Base-by-base conservation (phyloP, 768 basidiomycete genomes). In the Pisolithus tinctorius region DNA sequence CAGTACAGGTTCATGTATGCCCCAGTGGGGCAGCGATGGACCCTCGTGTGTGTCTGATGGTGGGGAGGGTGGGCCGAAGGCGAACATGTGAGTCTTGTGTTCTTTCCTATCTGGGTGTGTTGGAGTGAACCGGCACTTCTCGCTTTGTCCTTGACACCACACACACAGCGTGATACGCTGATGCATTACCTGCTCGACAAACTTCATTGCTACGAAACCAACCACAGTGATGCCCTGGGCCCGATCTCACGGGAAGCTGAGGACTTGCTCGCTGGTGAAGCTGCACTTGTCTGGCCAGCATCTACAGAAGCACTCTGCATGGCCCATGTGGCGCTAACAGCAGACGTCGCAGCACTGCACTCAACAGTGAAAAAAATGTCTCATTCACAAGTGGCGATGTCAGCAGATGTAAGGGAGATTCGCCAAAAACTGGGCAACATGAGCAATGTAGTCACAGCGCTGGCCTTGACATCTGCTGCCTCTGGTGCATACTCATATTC, bases 121-220 rank as follows among this genome's bases (percentile, higher is more conserved):
- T 26, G 5, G 37, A 6, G 30, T 14, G 31, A 13, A 13, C 37
- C 27, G 10, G 17, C 25, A 23, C 9, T 17, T 42, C 8, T 42
- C n/a, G 25, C 17, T 14, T 38, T n/a, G 20, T 2, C 25, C 27
- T 16, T 9, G 2, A 53, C 26, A 20, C 20, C 20, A 20, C 20
- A 20, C 20, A 17, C 16, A 6, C 36, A 51, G 47, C 5, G 26
- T 16, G 29, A 59, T 44, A 50, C 47, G 8, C 49, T 47, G 7
- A 47, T 54, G n/a, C 3, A n/a, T 2, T 70, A 70, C 54, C 60
- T 69, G 0, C 41, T 69, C 1, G 62, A 69, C 39, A 59, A 60
- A 25, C 59, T 67, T 1, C 47, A 62, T 16, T 55, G 48, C 9
- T 63, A 62, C 27, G 59, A 69, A 51, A 52, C 58, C 6, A 55